These are phyloP conservation scores for Trypethelium eluteriae DNA, from an alignment of 495 filamentous ascomycete species.

Conservation along the genomic window DNA sequence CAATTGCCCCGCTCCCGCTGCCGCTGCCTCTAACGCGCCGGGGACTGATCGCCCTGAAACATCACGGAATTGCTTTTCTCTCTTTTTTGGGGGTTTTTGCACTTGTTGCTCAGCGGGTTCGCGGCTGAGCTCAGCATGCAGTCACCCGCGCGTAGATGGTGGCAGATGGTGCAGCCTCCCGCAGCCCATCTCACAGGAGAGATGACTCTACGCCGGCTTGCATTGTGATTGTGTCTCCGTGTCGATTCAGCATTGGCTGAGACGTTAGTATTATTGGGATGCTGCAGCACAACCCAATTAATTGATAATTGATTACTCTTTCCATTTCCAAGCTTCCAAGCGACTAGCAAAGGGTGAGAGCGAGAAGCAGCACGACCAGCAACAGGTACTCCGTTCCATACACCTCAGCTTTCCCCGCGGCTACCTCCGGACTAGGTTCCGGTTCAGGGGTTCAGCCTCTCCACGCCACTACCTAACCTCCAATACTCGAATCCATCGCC, in stretches of 20 bases:
- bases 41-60: too few species aligned
- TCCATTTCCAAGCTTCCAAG: not conserved
- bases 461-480: not conserved
- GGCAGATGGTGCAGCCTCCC: constrained; percentile 5
- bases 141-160: constrained; percentile 10
- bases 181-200: not conserved
- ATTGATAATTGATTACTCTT: too few species aligned
- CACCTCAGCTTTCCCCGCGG: not conserved
- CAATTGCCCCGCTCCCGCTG: not conserved
- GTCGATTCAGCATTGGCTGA: not conserved
- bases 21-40: not conserved
- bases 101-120: not conserved
- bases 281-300: too few species aligned
- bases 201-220: not conserved
- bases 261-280: not conserved
- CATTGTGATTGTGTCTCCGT: constrained; percentile 1
- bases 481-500: not conserved
- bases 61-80: too few species aligned
- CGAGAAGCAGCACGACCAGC: too few species aligned
- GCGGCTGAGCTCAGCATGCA: constrained; percentile 12
- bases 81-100: not conserved
- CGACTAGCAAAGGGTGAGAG: not conserved
- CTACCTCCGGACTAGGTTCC: not conserved
- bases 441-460: not conserved
- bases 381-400: too few species aligned